phyloP scores from a whole-genome alignment of 106 monocot genomes.

The Vanilla planifolia region DNA sequence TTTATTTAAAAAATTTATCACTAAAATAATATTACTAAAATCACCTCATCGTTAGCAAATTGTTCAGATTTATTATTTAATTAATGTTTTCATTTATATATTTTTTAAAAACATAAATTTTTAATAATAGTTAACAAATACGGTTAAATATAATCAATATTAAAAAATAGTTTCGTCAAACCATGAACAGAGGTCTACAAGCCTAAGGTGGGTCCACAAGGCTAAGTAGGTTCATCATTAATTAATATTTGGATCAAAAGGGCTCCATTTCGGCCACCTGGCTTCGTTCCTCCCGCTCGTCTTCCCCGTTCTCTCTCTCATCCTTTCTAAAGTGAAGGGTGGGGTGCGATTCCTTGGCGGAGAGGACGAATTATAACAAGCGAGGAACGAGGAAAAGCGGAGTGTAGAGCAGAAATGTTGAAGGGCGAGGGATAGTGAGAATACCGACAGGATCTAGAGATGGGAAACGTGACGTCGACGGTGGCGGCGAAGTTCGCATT shows the following conservation, averaged over 20 bases:
- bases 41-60: no score
- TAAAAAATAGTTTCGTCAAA: background rate
- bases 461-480: constrained; percentile 13
- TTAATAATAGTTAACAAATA: background rate
- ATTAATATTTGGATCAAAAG: background rate
- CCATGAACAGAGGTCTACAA: background rate
- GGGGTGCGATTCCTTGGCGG: no score
- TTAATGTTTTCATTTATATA: no score
- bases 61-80: no score
- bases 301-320: background rate
- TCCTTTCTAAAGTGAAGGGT: background rate
- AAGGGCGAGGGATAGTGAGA: background rate
- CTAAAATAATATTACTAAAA: no score
- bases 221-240: background rate
- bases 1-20: no score
- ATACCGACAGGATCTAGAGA: background rate
- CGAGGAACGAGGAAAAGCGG: background rate
- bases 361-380: no score
- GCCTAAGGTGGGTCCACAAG: background rate
- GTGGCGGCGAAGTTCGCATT: constrained; percentile 92
- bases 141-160: background rate
- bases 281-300: background rate
- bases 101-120: background rate
- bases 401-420: background rate
- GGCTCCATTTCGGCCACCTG: constrained; percentile 1